Conservation (phyloP, 164 flowering plant species). For the Litsea cubeba region DNA sequence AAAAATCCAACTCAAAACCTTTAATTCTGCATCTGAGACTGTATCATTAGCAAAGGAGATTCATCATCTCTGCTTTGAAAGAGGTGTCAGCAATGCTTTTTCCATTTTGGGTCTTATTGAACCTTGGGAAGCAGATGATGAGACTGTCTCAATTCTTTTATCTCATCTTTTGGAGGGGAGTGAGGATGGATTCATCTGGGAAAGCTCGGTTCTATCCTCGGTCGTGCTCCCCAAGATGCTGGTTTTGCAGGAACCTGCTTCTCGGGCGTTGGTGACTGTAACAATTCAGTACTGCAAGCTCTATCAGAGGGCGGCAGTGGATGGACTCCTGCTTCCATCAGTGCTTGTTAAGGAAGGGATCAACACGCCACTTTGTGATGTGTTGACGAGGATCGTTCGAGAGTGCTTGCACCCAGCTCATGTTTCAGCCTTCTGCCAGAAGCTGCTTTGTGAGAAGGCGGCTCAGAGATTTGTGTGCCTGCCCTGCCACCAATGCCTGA, state of each 20-base stretch:
- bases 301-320: constrained; percentile 60
- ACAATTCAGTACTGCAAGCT: constrained; percentile 53
- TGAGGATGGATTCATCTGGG: constrained; percentile 44
- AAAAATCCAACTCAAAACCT: constrained; percentile 29
- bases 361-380: constrained; percentile 49
- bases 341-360: constrained; percentile 48
- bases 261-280: constrained; percentile 49
- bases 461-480: constrained; percentile 39
- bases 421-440: constrained; percentile 69
- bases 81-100: constrained; percentile 23
- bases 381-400: constrained; percentile 46
- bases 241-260: constrained; percentile 47
- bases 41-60: constrained; percentile 44
- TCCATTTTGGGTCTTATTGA: constrained; percentile 45
- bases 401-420: constrained; percentile 81
- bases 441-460: constrained; percentile 39
- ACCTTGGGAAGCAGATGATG: constrained; percentile 73
- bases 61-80: constrained; percentile 34
- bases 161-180: constrained; percentile 34
- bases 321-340: constrained; percentile 55
- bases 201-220: constrained; percentile 56
- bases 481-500: constrained; percentile 43
- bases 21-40: constrained; percentile 35
- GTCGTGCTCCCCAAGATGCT: constrained; percentile 59
- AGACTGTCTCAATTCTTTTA: constrained; percentile 46